Evolutionary conservation across 1,284 basidiomycete species (phyloP).

Genomic region (Ustilago curta): DNA sequence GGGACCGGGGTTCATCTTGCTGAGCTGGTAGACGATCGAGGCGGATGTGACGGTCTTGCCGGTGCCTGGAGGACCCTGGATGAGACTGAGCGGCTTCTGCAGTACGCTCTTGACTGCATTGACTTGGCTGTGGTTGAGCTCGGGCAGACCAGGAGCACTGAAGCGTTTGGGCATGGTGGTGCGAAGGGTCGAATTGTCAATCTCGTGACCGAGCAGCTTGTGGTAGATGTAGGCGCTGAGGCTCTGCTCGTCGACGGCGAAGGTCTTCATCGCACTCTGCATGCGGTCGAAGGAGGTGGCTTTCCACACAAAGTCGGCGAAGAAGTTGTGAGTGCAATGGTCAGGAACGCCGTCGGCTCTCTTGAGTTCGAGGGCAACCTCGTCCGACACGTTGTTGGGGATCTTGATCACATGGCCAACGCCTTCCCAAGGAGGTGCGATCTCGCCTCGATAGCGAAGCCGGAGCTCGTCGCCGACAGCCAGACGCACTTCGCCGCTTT

Average conservation of each 20-base stretch:
- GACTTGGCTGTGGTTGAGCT: constrained; percentile 99
- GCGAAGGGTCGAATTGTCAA: constrained; percentile 86
- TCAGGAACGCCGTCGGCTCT: constrained; percentile 92
- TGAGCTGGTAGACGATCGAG: constrained; percentile 97
- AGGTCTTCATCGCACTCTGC: constrained; percentile 99
- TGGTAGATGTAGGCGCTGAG: constrained; percentile 99
- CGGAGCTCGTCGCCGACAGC: constrained; percentile 97
- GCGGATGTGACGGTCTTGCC: constrained; percentile 99
- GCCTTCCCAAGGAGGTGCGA: constrained; percentile 87
- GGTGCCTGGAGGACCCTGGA: constrained; percentile 94
- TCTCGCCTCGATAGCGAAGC: constrained; percentile 86
- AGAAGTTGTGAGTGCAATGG: constrained; percentile 93
- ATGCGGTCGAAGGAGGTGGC: constrained; percentile 98
- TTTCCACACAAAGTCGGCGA: constrained; percentile 99
- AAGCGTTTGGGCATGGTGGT: constrained; percentile 93
- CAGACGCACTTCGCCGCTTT: constrained; percentile 95
- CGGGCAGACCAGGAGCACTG: constrained; percentile 95
- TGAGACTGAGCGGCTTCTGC: constrained; percentile 97
- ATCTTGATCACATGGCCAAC: constrained; percentile 98
- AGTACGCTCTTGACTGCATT: constrained; percentile 98
- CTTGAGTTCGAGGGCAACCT: constrained; percentile 92
- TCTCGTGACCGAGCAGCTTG: constrained; percentile 94
- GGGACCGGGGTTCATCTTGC: constrained; percentile 99
- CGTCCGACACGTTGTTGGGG: constrained; percentile 98
- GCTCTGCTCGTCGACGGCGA: constrained; percentile 98